These are phyloP conservation scores for Corrigiola litoralis DNA, from an alignment of 179 eudicot species.

Conservation along the genomic window DNA sequence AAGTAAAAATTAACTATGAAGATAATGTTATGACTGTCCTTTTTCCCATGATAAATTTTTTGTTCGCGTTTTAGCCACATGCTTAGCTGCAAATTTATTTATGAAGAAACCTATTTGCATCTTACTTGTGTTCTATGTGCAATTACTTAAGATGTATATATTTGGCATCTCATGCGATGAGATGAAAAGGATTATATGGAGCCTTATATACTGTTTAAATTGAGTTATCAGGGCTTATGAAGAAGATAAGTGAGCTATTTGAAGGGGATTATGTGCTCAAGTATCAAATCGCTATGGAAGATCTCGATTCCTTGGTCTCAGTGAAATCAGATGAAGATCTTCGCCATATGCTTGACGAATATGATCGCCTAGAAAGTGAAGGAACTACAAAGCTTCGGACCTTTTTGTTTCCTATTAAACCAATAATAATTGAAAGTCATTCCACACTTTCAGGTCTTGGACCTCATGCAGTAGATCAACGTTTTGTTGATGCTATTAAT, in stretches of 20 bases:
- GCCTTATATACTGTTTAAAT: background rate
- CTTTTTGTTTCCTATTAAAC: slow-evolving; percentile 56
- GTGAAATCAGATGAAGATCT: slow-evolving; percentile 76
- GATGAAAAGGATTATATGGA: too few species aligned
- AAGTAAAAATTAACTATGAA: too few species aligned
- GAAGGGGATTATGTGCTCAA: slow-evolving; percentile 59
- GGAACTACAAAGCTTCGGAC: slow-evolving; percentile 51
- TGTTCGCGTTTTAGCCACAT: too few species aligned
- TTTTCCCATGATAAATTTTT: too few species aligned
- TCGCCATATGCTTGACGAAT: slow-evolving; percentile 61
- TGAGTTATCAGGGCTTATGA: slow-evolving; percentile 46
- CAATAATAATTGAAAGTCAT: slow-evolving; percentile 25
- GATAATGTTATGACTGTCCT: too few species aligned
- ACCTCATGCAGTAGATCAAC: slow-evolving; percentile 41
- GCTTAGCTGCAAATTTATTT: too few species aligned
- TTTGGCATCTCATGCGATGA: too few species aligned
- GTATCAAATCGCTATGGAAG: slow-evolving; percentile 58
- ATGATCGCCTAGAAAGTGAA: slow-evolving; percentile 41
- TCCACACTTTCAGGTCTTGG: slow-evolving; percentile 19
- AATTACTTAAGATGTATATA: too few species aligned
- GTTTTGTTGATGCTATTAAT: slow-evolving; percentile 66
- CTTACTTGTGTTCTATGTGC: too few species aligned
- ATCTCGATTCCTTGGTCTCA: slow-evolving; percentile 66
- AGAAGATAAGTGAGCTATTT: slow-evolving; percentile 39
- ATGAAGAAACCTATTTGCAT: too few species aligned